phyloP scores from a whole-genome alignment of 1,284 basidiomycete genomes.

The Volvariella surrecta region DNA sequence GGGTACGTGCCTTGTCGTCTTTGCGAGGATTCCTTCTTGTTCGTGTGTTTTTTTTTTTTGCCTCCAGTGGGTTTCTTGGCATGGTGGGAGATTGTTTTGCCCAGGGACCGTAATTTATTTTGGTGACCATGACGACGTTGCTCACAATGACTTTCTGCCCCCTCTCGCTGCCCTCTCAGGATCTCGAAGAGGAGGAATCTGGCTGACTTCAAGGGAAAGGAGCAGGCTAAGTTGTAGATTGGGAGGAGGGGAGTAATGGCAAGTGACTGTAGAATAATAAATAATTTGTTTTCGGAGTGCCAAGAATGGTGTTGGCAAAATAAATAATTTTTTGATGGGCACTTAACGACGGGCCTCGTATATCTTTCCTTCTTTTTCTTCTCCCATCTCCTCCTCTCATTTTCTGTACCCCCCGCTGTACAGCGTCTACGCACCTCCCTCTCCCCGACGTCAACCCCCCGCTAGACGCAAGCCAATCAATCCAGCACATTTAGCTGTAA shows the following conservation, averaged over 20 bases:
- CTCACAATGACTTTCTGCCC: constrained; percentile 11
- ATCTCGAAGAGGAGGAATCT: constrained; percentile 73
- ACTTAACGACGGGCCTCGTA: neutral
- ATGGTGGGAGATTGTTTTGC: neutral
- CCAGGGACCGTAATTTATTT: neutral
- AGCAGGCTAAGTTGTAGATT: constrained; percentile 36
- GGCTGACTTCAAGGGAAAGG: constrained; percentile 60
- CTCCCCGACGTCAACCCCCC: constrained; percentile 11
- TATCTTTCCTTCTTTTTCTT: constrained; percentile 13
- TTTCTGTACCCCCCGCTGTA: constrained; percentile 12
- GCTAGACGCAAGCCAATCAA: neutral
- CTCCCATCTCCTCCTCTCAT: constrained; percentile 20
- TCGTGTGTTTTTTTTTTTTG: too few relatives aligned
- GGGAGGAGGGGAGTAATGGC: neutral
- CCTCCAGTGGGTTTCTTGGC: too few relatives aligned
- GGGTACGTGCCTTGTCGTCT: constrained; percentile 44
- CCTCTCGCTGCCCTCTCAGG: constrained; percentile 27
- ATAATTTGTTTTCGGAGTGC: neutral
- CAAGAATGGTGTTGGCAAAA: neutral
- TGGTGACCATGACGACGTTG: constrained; percentile 24
- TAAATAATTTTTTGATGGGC: neutral
- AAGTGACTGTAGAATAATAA: neutral
- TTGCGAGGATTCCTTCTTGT: neutral
- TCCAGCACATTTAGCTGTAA: constrained; percentile 15
- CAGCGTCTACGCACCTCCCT: constrained; percentile 8